Evolutionary conservation across 257 asterid genomes (phyloP).

Genomic region (Gardenia jasminoides): DNA sequence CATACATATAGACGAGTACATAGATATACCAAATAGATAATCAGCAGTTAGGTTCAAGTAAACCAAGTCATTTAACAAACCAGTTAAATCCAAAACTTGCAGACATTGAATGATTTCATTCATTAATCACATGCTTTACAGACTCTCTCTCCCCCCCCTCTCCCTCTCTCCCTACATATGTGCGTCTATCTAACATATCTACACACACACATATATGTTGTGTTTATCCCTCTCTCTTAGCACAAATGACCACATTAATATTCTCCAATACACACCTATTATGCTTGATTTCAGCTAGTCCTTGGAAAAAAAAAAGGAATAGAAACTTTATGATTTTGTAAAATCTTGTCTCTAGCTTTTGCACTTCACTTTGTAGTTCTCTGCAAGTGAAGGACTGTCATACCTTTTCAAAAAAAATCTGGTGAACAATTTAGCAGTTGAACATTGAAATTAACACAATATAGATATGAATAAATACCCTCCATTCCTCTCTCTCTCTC

Average conservation of each 20-base stretch:
- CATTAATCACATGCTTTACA: background rate
- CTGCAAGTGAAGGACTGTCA: background rate
- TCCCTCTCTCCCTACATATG: no score
- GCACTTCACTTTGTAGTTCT: background rate
- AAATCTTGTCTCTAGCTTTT: background rate
- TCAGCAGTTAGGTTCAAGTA: background rate
- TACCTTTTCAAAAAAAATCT: background rate
- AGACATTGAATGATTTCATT: background rate
- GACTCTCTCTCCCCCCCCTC: no score
- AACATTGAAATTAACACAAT: background rate
- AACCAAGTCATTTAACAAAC: background rate
- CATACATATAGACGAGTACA: no score
- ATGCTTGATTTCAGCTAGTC: background rate
- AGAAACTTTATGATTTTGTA: background rate
- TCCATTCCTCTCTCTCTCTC: background rate
- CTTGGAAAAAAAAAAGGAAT: background rate
- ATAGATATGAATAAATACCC: background rate
- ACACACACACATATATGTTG: no score
- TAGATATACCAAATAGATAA: no score
- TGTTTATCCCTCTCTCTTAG: no score
- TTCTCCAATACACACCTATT: background rate
- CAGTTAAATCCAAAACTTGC: background rate
- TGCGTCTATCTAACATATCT: no score
- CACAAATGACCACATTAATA: background rate
- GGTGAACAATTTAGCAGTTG: background rate